Base-by-base conservation (phyloP, 805 yeast species). In the Candida mattraensis region DNA sequence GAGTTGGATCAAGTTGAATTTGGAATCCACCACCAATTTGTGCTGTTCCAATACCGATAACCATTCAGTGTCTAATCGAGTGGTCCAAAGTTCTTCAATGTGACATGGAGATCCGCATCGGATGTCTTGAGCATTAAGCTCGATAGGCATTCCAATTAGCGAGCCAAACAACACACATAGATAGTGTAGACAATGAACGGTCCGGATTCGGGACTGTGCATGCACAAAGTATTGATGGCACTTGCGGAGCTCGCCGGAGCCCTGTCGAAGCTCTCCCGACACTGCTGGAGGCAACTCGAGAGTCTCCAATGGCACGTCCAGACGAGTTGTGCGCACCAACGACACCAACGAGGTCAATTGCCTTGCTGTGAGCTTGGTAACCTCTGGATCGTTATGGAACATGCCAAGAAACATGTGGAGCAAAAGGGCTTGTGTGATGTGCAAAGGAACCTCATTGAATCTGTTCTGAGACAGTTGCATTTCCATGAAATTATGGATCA, bases 401-500 rank as follows among this genome's bases (percentile, higher is more conserved):
- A 74, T 70, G 11, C 76, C 72, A 31, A 76, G 66, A 49, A 74
- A 75, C 45, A 74, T 73, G 50, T 76, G 81, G 30, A 76, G 61
- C 12, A 76, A 67, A 36, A 76, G 62, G 33, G 80, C 70, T 51
- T 76, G 82, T 23, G 75, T 74, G 5, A 78, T 74, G 66, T 74
- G 69, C 43, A 70, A 61, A 28, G 77, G 81, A 23, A 64, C 82
- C 27, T 75, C 74, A 47, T 76, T 75, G 47, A 72, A 66, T 30
- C 67, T 69, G 43, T 71, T 71, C 46, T 63, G 51, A 51, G 58
- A 37, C 50, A 52, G 63, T 67, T 70, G 51, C 58, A 66, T 54
- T 47, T 80, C 87, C 66, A 84, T 71, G 45, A 71, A 77, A 42
- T 74, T 74, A 53, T 83, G 87, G 37, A 83, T 76, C 45, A 81